Conservation (phyloP, 2,329 filamentous ascomycete genomes). For the Exophiala oligosperma region DNA sequence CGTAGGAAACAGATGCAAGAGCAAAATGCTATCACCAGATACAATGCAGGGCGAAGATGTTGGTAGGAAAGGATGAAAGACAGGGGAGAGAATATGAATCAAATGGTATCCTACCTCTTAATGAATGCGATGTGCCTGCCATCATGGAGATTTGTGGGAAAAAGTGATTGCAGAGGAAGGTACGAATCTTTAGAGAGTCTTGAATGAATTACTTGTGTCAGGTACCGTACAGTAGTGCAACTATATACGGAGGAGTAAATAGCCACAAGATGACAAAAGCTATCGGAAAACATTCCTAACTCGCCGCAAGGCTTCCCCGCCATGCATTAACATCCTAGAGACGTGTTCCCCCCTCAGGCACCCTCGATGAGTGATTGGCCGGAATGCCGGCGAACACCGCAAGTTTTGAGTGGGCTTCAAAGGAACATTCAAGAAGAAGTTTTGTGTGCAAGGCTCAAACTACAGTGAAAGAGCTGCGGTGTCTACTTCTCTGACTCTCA, state of each 20-base stretch:
- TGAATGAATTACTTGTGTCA: no score
- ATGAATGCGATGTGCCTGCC: background rate
- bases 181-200: background rate
- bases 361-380: conserved; percentile 12
- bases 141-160: background rate
- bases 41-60: background rate
- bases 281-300: background rate
- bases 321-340: background rate
- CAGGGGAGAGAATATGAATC: background rate
- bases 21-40: background rate
- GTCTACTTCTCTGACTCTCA: background rate
- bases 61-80: background rate
- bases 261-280: no score
- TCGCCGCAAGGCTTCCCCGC: background rate
- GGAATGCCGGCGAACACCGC: conserved; percentile 3
- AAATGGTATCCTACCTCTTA: background rate
- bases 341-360: background rate
- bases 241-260: no score
- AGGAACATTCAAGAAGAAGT: conserved; percentile 25
- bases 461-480: background rate
- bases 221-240: no score
- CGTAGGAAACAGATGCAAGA: background rate
- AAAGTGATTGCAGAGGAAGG: background rate
- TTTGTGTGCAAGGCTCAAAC: conserved; percentile 14
- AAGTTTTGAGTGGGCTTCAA: conserved; percentile 4